Evolutionary conservation across 345 rosid genomes (phyloP), one percentile per base, ranked within the genome.

Genomic region (Acer yangbiense): DNA sequence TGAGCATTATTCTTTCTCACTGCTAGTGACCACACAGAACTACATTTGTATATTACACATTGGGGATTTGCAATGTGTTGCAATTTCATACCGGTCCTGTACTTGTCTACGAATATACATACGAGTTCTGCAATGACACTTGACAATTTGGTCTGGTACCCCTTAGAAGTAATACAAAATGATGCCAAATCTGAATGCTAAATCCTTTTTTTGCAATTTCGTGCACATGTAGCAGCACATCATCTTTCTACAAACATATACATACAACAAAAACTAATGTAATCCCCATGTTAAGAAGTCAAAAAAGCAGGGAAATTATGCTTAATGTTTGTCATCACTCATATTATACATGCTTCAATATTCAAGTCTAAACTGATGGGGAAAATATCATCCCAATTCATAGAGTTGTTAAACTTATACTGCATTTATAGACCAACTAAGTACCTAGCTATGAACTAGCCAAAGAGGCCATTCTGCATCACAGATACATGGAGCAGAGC

Each of bases 301-400:
- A 69, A 66, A 71, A 76, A 71, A 71, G 78, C 62, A 85, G 74
- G 72, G 77, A 80, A 81, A 83, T 81, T 79, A 77, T 64, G 77
- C 76, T 78, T 72, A 72, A 63, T 44, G 73, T 78, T 74, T 65
- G 77, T 73, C 81, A 76, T 52, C 79, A 75, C 67, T 75, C 62
- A 73, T 77, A 76, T 72, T 35, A 78, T 72, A 82, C 79, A 81
- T 58, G 71, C 80, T 78, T 80, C 70, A 68, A 72, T 63, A 78
- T 61, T 73, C 79, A 79, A 72, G 69, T 76, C 73, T 76, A 72
- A 25, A n/a, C 76, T 78, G 75, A 20, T 25, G 9, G 43, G 64
- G 65, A 76, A 81, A 79, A 65, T 48, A 71, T 63, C 52, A 82
- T 78, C 83, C 77, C 78, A 67, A 78, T 75, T 68, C 78, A 83